Percentiles rank a stretch among this genome's conserved stretches.
These are phyloP conservation scores for Saccharomycopsis fermentans DNA, from an alignment of 805 yeast species.

Conservation along the genomic window DNA sequence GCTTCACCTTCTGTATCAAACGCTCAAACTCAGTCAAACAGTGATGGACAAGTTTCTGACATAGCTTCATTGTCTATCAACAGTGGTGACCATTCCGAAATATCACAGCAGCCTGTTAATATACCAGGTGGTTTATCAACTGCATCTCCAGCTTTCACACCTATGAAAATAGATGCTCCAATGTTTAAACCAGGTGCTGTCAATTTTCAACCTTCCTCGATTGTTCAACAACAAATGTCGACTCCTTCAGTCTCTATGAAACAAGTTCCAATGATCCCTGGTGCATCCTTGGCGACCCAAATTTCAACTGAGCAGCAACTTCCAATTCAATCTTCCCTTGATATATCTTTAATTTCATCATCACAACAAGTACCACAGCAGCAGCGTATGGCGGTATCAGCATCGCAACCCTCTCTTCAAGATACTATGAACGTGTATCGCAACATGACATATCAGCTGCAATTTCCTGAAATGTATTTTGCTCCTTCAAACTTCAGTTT, in stretches of 20 bases:
- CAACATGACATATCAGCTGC: slow-evolving; percentile 22
- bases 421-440: slow-evolving; percentile 1
- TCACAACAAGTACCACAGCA: slow-evolving; percentile 5
- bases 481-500: slow-evolving; percentile 23
- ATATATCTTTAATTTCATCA: neutral
- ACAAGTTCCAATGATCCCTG: neutral
- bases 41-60: neutral
- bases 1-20: neutral
- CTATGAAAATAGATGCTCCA: neutral
- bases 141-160: neutral
- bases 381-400: slow-evolving; percentile 6
- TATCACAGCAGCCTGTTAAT: neutral
- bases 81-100: neutral
- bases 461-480: slow-evolving; percentile 16
- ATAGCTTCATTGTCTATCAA: neutral
- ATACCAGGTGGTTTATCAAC: neutral
- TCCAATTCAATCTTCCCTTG: slow-evolving; percentile 1
- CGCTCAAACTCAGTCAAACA: neutral
- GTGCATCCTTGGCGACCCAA: neutral
- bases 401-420: neutral
- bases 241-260: neutral
- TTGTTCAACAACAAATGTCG: neutral
- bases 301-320: neutral
- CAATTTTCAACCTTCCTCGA: neutral
- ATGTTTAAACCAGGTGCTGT: neutral